These are phyloP conservation scores for Arxiozyma slooffiae DNA, from an alignment of 1,139 yeast genomes.

Conservation along the genomic window DNA sequence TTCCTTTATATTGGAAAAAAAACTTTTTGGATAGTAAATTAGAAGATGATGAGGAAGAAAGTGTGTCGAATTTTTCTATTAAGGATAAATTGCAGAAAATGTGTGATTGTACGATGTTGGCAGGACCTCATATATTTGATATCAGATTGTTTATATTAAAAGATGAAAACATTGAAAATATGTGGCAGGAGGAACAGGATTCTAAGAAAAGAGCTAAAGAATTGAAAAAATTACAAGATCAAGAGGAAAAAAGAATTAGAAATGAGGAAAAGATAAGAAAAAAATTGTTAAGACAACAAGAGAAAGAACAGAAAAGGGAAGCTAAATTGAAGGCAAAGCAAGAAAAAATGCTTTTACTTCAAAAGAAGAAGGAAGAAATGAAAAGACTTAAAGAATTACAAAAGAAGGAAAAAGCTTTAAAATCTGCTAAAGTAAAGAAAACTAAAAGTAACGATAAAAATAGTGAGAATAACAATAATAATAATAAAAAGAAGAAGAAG, in stretches of 20 bases:
- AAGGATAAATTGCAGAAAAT: conserved; percentile 85
- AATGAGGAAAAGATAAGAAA: conserved; percentile 25
- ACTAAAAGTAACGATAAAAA: conserved; percentile 28
- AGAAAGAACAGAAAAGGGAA: conserved; percentile 21
- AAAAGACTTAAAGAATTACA: conserved; percentile 8
- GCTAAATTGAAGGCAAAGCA: conserved; percentile 17
- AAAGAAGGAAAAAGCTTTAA: conserved; percentile 1
- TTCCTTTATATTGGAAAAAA: conserved; percentile 61
- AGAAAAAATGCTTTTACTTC: conserved; percentile 16
- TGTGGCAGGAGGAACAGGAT: conserved; percentile 32
- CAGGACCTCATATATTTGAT: conserved; percentile 81
- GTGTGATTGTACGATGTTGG: conserved; percentile 59
- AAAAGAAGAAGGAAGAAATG: conserved; percentile 16
- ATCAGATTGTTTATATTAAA: conserved; percentile 70
- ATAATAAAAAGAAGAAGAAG: not conserved
- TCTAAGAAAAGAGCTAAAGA: conserved; percentile 32
- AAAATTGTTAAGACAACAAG: conserved; percentile 25
- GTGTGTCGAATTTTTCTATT: conserved; percentile 21
- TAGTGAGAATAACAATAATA: not conserved
- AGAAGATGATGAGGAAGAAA: conserved; percentile 24
- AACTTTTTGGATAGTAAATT: conserved; percentile 35
- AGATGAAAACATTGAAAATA: conserved; percentile 46
- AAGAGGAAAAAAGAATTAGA: conserved; percentile 29
- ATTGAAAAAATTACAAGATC: conserved; percentile 32
- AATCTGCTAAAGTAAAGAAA: conserved; percentile 9